Conservation (phyloP, 176 grass and related monocot species). For the Aegilops bicornis region DNA sequence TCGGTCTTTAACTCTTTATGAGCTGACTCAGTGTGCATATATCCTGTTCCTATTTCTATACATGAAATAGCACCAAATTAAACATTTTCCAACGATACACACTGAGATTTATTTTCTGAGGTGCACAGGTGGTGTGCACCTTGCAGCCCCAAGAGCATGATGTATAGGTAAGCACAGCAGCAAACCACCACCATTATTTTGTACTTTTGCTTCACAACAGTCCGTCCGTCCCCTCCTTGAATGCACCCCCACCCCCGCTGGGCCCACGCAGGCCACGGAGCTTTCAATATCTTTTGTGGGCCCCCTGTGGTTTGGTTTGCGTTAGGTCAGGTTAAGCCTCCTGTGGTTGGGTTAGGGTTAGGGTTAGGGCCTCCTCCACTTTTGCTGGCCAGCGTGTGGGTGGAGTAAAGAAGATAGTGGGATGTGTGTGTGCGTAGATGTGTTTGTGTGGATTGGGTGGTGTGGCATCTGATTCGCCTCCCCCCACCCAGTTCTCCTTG, state of each 20-base stretch:
- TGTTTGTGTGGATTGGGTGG: slow-evolving; percentile 44
- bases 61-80: neutral
- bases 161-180: neutral
- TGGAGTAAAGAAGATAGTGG: slow-evolving; percentile 44
- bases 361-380: slow-evolving; percentile 66
- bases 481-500: slow-evolving; percentile 11
- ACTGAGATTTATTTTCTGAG: neutral
- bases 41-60: neutral
- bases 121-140: neutral
- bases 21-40: neutral
- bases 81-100: too few relatives aligned
- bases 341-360: slow-evolving; percentile 57
- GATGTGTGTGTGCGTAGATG: slow-evolving; percentile 18
- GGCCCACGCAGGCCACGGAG: neutral
- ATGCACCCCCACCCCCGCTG: slow-evolving; percentile 10
- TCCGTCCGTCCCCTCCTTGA: slow-evolving; percentile 28
- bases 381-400: slow-evolving; percentile 21
- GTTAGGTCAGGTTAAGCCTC: slow-evolving; percentile 17
- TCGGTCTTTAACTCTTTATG: neutral
- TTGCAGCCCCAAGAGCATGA: neutral
- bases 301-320: slow-evolving; percentile 1
- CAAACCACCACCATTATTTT: slow-evolving; percentile 43
- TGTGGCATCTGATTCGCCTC: slow-evolving; percentile 69
- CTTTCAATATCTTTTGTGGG: slow-evolving; percentile 8
- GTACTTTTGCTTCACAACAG: slow-evolving; percentile 24